Percentiles rank a stretch among this genome's conserved stretches.
phyloP scores from a whole-genome alignment of 2,329 filamentous ascomycete genomes.

The Phialophora chinensis region DNA sequence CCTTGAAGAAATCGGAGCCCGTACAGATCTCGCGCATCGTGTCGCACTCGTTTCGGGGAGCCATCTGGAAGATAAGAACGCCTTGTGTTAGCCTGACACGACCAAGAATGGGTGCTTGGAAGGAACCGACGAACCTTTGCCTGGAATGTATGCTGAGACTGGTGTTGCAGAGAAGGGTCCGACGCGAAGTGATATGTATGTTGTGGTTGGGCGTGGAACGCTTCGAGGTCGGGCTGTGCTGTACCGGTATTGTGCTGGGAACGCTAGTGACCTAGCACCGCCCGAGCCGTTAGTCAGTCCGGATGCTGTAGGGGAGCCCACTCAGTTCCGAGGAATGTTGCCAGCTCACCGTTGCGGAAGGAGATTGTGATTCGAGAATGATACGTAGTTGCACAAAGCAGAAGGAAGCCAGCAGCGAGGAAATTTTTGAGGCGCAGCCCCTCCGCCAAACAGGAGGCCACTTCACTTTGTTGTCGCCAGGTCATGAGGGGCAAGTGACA shows the following conservation, averaged over 20 bases:
- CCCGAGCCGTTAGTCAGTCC: background rate
- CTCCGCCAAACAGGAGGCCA: background rate
- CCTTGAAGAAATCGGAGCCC: conserved; percentile 10
- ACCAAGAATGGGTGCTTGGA: background rate
- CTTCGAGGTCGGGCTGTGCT: background rate
- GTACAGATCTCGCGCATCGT: conserved; percentile 6
- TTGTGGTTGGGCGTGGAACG: background rate
- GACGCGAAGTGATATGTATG: conserved; percentile 9
- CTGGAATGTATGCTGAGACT: conserved; percentile 2
- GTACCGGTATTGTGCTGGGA: background rate
- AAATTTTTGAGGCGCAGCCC: background rate
- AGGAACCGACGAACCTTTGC: background rate
- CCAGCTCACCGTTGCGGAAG: background rate
- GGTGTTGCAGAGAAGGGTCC: conserved; percentile 3
- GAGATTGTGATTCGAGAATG: background rate
- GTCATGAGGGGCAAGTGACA: background rate
- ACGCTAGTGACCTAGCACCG: background rate
- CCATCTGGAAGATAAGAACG: conserved; percentile 9
- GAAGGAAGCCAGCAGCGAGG: background rate
- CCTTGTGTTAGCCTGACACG: conserved; percentile 4
- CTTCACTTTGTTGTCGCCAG: background rate
- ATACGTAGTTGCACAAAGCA: background rate
- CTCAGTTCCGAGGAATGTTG: background rate
- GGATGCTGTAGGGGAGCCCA: background rate
- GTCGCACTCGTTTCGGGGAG: conserved; percentile 12